Evolutionary conservation across 2,329 filamentous ascomycete species (phyloP).

Genomic region (Alternaria hordeiaustralica): DNA sequence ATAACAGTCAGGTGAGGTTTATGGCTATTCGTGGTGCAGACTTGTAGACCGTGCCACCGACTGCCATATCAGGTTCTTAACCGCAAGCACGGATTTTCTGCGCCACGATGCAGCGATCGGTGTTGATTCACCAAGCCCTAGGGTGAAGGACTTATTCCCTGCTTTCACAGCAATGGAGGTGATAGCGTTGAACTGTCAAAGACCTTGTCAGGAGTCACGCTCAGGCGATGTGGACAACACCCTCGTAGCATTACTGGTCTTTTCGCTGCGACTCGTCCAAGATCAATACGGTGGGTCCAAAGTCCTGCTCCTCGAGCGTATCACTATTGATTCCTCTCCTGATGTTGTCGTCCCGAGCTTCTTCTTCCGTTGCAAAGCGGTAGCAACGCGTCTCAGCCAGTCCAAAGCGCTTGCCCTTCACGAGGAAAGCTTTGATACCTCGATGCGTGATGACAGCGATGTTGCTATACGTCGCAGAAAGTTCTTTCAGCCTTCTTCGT

Average conservation of each 20-base stretch:
- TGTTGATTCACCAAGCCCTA: background rate
- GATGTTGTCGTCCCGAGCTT: constrained; percentile 4
- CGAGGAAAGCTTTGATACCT: constrained; percentile 25
- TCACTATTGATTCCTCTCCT: constrained; percentile 21
- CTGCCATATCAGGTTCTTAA: background rate
- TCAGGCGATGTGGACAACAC: background rate
- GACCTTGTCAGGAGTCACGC: background rate
- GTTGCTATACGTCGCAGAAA: constrained; percentile 11
- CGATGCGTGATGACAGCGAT: constrained; percentile 29
- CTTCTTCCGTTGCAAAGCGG: constrained; percentile 21
- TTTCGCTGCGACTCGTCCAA: background rate
- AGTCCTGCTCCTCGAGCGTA: constrained; percentile 19
- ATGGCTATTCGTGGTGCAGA: background rate
- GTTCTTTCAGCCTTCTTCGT: constrained; percentile 13
- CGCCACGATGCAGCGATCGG: background rate
- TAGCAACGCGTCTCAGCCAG: constrained; percentile 22
- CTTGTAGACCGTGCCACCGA: background rate
- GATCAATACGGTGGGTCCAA: constrained; percentile 28
- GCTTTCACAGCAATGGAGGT: background rate
- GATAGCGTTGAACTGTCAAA: background rate
- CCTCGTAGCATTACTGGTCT: background rate
- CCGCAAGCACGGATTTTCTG: background rate
- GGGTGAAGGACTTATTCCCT: background rate
- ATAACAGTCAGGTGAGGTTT: background rate
- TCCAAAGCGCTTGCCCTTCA: constrained; percentile 21